Percentiles rank a stretch among this genome's conserved stretches.
phyloP scores from a whole-genome alignment of 2,329 filamentous ascomycete genomes.

The Colletotrichum sp. region DNA sequence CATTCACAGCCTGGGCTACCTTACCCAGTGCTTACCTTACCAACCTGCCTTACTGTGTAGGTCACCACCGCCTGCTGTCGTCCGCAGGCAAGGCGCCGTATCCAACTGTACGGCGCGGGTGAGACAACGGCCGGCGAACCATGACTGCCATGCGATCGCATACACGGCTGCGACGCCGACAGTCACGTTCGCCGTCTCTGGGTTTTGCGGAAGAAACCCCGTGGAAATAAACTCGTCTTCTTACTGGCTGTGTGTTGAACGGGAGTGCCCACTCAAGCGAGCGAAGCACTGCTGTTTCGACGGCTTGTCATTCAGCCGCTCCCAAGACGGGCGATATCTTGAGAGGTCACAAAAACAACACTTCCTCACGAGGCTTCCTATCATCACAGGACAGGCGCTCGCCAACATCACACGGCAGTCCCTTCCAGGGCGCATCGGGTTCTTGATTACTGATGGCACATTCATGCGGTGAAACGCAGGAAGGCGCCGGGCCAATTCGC shows the following conservation, averaged over 20 bases:
- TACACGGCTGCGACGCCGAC: background rate
- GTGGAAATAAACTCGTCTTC: background rate
- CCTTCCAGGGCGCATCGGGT: background rate
- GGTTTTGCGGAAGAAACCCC: background rate
- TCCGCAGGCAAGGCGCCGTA: background rate
- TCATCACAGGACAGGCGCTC: background rate
- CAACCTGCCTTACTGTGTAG: background rate
- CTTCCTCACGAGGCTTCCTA: background rate
- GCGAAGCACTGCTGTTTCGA: background rate
- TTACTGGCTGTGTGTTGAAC: background rate
- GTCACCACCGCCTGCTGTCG: background rate
- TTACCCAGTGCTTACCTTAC: no score
- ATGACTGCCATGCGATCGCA: background rate
- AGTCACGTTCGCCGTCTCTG: background rate
- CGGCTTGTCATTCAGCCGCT: background rate
- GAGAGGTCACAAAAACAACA: background rate
- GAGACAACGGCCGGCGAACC: background rate
- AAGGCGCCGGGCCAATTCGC: background rate
- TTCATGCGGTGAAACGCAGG: conserved; percentile 3
- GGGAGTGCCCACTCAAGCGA: background rate
- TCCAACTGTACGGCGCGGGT: background rate
- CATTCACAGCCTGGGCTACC: background rate
- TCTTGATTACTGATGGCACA: conserved; percentile 9
- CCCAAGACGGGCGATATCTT: background rate
- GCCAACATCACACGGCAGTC: background rate